Evolutionary conservation across 2,329 filamentous ascomycete genomes (phyloP), one percentile per base, ranked within the genome.

Genomic region (Rutstroemia sydowiana): DNA sequence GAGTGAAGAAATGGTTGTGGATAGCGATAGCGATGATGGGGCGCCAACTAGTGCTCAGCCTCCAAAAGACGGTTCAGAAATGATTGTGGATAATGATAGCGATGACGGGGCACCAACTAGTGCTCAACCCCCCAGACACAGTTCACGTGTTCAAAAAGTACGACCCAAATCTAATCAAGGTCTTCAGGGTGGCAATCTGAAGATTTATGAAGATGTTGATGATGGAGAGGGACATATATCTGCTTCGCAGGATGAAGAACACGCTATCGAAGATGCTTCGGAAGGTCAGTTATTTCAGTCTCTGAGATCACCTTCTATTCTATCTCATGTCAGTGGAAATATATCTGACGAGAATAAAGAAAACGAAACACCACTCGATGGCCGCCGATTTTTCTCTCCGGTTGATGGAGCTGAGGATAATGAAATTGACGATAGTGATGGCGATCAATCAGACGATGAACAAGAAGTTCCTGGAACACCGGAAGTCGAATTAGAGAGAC

Each of bases 1-100:
- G 39, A 54, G 52, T 37, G 45, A 46, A 28, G 44, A 52, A 48
- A 42, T n/a, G 3, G 39, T 52, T 10, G 23, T 34, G 18, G 48
- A 52, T 26, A 48, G 49, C 13, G 52, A 54, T 5, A 23, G 14
- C 14, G 52, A 54, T 18, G 43, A 48, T 28, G 43, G 9, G 13
- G 28, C 16, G 30, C 48, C 48, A 23, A 51, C 41, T 7, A 51
- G 48, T 45, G 48, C 48, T 11, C 48, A 51, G 16, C 45, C 45
- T n/a, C 32, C 41, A 28, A n/a, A 32, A 23, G 18, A 21, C n/a
- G n/a, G n/a, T n/a, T n/a, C n/a, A 26, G 41, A 50, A 45, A 50
- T 14, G 3, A 28, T 50, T 10, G 32, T 30, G 26, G 46, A 50
- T 32, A 45, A 42, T n/a, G 51, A 53, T 5, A 16, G 14, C 14